Base-by-base conservation (phyloP, 352 stramenopile species). In the Bremia lactucae region DNA sequence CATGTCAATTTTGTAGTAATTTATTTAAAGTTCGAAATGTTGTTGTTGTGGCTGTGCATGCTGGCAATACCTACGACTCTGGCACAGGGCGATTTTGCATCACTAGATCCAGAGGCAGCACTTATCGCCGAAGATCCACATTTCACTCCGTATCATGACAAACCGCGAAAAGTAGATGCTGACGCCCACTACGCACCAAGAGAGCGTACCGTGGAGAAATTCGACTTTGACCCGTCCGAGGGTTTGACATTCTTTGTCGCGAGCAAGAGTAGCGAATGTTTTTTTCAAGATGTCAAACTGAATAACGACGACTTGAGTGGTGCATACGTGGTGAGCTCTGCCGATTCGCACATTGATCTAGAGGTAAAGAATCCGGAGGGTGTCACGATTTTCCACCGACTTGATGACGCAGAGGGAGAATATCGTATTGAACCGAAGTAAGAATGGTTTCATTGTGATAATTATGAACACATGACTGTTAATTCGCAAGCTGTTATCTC, bases 171-270 rank as follows among this genome's bases (percentile, higher is more conserved):
- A 10, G 46, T 62, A 13, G 55, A 29, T 7, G 49, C 44, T 8
- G 49, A 59, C 25, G 36, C 41, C 19, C 48, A 57, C 10, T 70
- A 82, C 23, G 49, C 72, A 25, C 57, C 56, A 1, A 67, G 65
- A 36, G 46, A 55, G 26, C 67, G 62, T 42, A 55, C 66, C 2
- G 58, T 86, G 9, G 71, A 83, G 45, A 55, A 52, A 11, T 89
- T 87, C 35, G 77, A 89, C 55, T 89, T 89, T 42, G 77, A 89
- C 36, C 77, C 77, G 45, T 87, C 73, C 45, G 73, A 89, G 41
- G 77, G 77, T 1, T 49, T 89, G 35, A 87, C 73, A 16, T 89
- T 89, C 62, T 82, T 64, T 46, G 72, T 89, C 36, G 59, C 47
- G 9, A 51, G 53, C 18, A 26, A 46, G 21, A 56, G 60, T 19